Evolutionary conservation across 1,284 basidiomycete species (phyloP), one percentile per base, ranked within the genome.

Genomic region (Rhodotorula mucilaginosa): DNA sequence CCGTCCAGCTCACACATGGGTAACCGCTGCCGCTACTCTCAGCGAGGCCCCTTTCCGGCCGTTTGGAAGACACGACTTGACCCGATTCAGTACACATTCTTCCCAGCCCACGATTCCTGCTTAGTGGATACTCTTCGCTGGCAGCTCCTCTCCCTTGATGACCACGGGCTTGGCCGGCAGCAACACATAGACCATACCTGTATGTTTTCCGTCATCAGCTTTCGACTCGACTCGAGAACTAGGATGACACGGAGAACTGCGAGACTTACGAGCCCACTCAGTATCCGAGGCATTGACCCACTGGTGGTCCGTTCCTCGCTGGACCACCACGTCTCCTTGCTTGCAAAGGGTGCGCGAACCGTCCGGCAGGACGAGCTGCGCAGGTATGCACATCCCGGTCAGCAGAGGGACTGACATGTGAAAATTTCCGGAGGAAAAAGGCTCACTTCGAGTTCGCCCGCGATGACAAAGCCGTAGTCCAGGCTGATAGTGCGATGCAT

Each of bases 401-500:
- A 39, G 21, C 34, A 6, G n/a, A 26, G 58, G 2, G 12, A 2
- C 13, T 18, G 13, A 21, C 13, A 21, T 10, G 3, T 5, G 46
- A 23, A 5, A 47, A 16, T 15, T 6, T 6, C n/a, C 13, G 5
- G n/a, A 48, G 47, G 18, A 16, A 31, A 19, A 13, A 2, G 31
- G 16, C 29, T 16, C 16, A 64, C 67, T 26, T 69, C 68, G 69
- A 70, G 44, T n/a, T 67, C 18, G 39, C 69, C 61, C 26, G 68
- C 47, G 58, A 74, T 58, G 51, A 68, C 46, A 39, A 71, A 64
- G n/a, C 67, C 66, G 67, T 68, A 68, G 58, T 68, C 70, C 47
- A 71, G 58, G 16, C 63, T 62, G 61, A 65, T 57, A 19, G 67
- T 68, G 44, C 61, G 70, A 52, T 68, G 68, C 68, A 69, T 69